Evolutionary conservation across 164 flowering plant species (phyloP).

Genomic region (Stephania japonica): DNA sequence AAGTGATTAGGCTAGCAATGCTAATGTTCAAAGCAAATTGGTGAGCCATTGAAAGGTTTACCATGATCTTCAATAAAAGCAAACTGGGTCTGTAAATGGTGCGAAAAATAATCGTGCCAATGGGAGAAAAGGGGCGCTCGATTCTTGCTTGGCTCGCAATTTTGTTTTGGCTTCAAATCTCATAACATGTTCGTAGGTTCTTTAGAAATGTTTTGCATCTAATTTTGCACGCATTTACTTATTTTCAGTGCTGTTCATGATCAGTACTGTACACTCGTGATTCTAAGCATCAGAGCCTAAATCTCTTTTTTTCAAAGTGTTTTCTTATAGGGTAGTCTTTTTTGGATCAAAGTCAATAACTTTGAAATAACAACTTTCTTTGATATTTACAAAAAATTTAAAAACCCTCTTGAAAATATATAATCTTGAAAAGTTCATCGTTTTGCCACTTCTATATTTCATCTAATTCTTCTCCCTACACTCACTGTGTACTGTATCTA

Average conservation of each 20-base stretch:
- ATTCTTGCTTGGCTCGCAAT: constrained; percentile 7
- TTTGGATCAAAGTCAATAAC: too few relatives aligned
- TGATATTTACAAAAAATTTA: too few relatives aligned
- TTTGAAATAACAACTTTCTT: too few relatives aligned
- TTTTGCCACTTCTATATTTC: too few relatives aligned
- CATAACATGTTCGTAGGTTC: neutral
- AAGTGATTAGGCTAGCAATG: constrained; percentile 7
- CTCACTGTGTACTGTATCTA: too few relatives aligned
- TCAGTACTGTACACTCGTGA: too few relatives aligned
- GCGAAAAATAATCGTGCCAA: constrained; percentile 9
- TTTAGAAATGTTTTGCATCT: neutral
- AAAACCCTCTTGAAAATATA: too few relatives aligned
- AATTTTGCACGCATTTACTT: neutral
- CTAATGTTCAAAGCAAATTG: neutral
- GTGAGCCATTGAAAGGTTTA: neutral
- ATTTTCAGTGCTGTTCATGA: neutral
- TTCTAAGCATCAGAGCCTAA: neutral
- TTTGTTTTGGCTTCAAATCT: constrained; percentile 13
- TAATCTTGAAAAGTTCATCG: too few relatives aligned
- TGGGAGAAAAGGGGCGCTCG: constrained; percentile 9
- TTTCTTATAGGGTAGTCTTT: too few relatives aligned
- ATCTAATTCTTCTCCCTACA: too few relatives aligned
- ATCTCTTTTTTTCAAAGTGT: neutral
- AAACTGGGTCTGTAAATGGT: constrained; percentile 4
- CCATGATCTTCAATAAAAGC: constrained; percentile 4